These are phyloP conservation scores for Stenocarpella maydis DNA, from an alignment of 2,329 filamentous ascomycete species.

Conservation along the genomic window DNA sequence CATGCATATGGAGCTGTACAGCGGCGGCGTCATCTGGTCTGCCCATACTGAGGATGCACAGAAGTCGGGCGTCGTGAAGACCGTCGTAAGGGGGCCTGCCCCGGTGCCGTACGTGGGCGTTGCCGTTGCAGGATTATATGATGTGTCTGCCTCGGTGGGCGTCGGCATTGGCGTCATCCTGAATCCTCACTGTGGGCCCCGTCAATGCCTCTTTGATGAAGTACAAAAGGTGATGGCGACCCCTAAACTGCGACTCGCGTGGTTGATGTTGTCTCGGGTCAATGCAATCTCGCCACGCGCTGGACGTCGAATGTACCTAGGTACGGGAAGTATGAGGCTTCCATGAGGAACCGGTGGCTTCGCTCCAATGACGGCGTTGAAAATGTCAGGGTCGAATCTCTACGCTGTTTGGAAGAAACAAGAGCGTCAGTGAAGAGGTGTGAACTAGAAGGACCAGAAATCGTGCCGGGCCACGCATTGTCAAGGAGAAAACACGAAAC, in stretches of 20 bases:
- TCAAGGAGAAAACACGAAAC: slow-evolving; percentile 23
- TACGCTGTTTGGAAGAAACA: not conserved
- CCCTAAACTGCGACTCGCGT: not conserved
- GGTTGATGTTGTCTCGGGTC: not conserved
- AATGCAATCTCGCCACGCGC: not conserved
- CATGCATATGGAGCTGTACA: slow-evolving; percentile 27
- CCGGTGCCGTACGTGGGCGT: slow-evolving; percentile 5
- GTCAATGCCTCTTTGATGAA: not conserved
- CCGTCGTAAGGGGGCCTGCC: slow-evolving; percentile 24
- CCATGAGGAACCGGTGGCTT: not conserved
- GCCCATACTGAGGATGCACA: slow-evolving; percentile 7
- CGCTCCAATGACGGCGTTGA: not conserved
- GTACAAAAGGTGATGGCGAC: not conserved
- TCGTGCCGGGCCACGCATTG: slow-evolving; percentile 17
- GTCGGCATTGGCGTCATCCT: slow-evolving; percentile 13
- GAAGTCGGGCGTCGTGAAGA: slow-evolving; percentile 28
- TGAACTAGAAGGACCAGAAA: slow-evolving; percentile 15
- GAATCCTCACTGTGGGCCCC: not conserved
- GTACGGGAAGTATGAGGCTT: not conserved
- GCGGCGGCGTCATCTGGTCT: slow-evolving; percentile 2
- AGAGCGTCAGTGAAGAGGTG: not conserved
- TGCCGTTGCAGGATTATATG: not conserved
- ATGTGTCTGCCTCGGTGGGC: not conserved
- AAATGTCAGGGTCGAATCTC: not conserved
- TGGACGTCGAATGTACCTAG: not conserved